Percentiles rank a stretch among this genome's conserved stretches.
phyloP scores from a whole-genome alignment of 768 basidiomycete genomes.

The Tylopilus plumbeoviolaceoides region DNA sequence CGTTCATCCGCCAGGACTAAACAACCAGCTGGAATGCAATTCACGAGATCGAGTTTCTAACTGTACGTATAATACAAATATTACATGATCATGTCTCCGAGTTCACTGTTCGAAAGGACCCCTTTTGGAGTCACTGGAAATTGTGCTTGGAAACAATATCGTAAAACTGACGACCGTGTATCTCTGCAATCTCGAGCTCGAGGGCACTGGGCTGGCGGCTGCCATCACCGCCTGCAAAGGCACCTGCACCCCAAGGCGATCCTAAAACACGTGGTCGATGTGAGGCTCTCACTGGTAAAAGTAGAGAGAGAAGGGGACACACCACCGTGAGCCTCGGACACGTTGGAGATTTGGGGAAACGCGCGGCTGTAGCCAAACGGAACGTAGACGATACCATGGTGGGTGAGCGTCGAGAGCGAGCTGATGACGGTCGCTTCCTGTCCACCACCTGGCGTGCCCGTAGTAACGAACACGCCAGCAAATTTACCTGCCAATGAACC shows the following conservation, averaged over 20 bases:
- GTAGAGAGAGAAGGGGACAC: slow-evolving; percentile 16
- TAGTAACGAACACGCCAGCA: slow-evolving; percentile 69
- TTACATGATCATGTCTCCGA: no score
- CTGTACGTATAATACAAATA: no score
- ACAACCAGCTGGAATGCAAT: no score
- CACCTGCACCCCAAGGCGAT: slow-evolving; percentile 77
- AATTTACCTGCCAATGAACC: slow-evolving; percentile 73
- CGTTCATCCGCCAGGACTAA: no score
- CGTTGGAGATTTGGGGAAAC: slow-evolving; percentile 34
- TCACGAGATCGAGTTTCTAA: no score
- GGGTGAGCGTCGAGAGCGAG: slow-evolving; percentile 55
- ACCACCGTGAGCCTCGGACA: slow-evolving; percentile 57
- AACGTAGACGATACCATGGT: slow-evolving; percentile 70
- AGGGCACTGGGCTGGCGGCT: slow-evolving; percentile 44
- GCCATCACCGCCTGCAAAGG: slow-evolving; percentile 46
- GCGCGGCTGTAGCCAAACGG: slow-evolving; percentile 63
- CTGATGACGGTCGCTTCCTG: slow-evolving; percentile 59
- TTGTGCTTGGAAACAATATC: neutral
- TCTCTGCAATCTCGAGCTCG: slow-evolving; percentile 50
- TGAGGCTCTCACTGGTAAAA: no score
- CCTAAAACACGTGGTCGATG: slow-evolving; percentile 34
- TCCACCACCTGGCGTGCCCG: slow-evolving; percentile 69
- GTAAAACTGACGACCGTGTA: slow-evolving; percentile 43
- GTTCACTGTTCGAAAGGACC: no score
- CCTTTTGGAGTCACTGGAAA: no score